Percentiles rank a stretch among this genome's conserved stretches.
These are phyloP conservation scores for Fusarium vanettenii DNA, from an alignment of 2,329 filamentous ascomycete species.

Conservation along the genomic window DNA sequence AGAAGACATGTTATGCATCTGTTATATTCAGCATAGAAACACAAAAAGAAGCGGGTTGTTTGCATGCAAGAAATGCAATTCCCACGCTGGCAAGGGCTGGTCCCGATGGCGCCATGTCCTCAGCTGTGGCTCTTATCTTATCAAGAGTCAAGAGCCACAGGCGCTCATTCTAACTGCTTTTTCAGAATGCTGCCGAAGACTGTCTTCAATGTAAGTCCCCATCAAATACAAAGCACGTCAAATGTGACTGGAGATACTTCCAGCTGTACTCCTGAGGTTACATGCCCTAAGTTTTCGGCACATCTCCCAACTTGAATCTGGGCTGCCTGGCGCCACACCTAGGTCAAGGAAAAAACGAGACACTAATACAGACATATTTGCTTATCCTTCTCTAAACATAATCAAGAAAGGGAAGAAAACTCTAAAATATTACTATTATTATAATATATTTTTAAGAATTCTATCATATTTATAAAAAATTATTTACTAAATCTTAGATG, in stretches of 20 bases:
- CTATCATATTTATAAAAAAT: no score
- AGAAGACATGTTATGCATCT: neutral
- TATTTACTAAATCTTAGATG: no score
- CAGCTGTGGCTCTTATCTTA: neutral
- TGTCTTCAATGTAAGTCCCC: neutral
- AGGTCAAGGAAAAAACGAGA: no score
- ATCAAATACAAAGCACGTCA: neutral
- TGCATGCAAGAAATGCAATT: neutral
- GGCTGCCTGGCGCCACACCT: neutral
- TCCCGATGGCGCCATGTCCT: neutral
- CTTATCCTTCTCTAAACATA: no score
- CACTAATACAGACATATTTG: no score
- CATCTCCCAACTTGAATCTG: neutral
- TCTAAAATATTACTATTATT: no score
- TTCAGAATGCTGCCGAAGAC: neutral
- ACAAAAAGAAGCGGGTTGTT: neutral
- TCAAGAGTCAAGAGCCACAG: neutral
- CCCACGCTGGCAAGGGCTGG: no score
- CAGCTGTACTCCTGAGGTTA: neutral
- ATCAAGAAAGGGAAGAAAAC: no score
- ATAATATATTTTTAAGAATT: no score
- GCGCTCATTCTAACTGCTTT: neutral
- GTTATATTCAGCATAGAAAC: neutral
- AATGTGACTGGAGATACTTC: neutral
- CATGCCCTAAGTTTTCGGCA: neutral